Base-by-base conservation (phyloP, 768 basidiomycete species). In the Chalciporus piperatus region DNA sequence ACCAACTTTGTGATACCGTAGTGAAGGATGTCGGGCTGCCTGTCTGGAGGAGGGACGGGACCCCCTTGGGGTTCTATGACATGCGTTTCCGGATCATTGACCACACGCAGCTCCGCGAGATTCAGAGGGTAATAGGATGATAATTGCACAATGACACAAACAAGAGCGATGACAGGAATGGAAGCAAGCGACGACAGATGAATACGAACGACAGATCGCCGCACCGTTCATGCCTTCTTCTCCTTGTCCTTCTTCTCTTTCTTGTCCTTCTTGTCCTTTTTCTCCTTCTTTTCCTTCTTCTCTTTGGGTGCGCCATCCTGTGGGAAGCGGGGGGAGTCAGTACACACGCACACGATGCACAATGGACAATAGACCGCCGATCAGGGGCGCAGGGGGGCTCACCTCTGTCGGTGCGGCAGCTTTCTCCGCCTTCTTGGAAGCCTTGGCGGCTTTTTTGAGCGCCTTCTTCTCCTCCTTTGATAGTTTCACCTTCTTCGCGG, bases 391-490 rank as follows among this genome's bases (percentile, higher is more conserved):
- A n/a, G n/a, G n/a, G n/a, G n/a, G 11, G 52, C 74, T 57, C 48
- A 76, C 78, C 54, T 71, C 74, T 32, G 63, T 74, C 27, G 41
- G 47, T 6, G 58, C 76, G 17, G 47, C 50, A 1, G 42, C 56
- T 28, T 70, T 76, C 57, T 77, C 78, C 30, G 64, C 70, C 67
- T 81, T 83, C n/a, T 72, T 78, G 59, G 81, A 74, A 60, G 81
- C 77, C 72, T 89, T 89, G 66, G 79, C 79, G 40, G 83, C 84
- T 70, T 86, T 89, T 70, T 89, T 91, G 67, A 86, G 69, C 16
- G 87, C 85, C 74, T 88, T 90, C 76, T 89, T 89, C 72, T 92
- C 89, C 71, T 90, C 88, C 70, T 90, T 91, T 19, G 84, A 84
- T 43, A 88, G 60, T 73, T 90, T 89, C 51, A 76, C 75, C 72